Conservation (phyloP, 768 basidiomycete species). For the Phanerochaete carnosa region DNA sequence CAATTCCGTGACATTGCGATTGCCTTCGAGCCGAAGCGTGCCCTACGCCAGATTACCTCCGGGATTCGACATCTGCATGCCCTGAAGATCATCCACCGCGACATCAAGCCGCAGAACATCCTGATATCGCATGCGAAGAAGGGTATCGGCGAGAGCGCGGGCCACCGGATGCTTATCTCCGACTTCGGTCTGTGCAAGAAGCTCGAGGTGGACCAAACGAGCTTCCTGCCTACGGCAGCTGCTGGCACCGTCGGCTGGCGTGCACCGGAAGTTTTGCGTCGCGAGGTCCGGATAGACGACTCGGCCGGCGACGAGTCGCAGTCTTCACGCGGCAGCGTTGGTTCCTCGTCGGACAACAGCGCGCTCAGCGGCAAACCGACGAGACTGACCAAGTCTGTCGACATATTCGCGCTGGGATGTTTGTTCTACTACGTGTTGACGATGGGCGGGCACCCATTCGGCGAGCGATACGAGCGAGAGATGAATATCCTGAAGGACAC, state of each 20-base stretch:
- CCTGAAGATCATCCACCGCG: slow-evolving; percentile 94
- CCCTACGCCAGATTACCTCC: slow-evolving; percentile 79
- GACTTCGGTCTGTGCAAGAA: slow-evolving; percentile 98
- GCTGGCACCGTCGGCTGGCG: slow-evolving; percentile 98
- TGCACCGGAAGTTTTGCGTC: slow-evolving; percentile 92
- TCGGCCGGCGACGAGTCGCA: slow-evolving; percentile 58
- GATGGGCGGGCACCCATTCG: slow-evolving; percentile 89
- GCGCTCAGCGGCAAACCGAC: slow-evolving; percentile 46
- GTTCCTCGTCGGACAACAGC: slow-evolving; percentile 40
- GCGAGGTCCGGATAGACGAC: slow-evolving; percentile 92
- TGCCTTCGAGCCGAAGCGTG: slow-evolving; percentile 83
- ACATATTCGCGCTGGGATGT: slow-evolving; percentile 95
- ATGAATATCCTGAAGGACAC: slow-evolving; percentile 86
- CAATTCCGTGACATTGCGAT: slow-evolving; percentile 74
- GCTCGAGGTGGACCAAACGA: slow-evolving; percentile 93
- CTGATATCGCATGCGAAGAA: slow-evolving; percentile 73
- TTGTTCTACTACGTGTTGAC: slow-evolving; percentile 92
- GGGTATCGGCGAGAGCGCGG: slow-evolving; percentile 41
- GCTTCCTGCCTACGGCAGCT: slow-evolving; percentile 87
- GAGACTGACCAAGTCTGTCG: slow-evolving; percentile 89
- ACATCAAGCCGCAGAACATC: slow-evolving; percentile 99
- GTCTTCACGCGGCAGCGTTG: slow-evolving; percentile 62
- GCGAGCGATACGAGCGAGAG: slow-evolving; percentile 90
- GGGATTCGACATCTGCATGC: slow-evolving; percentile 90
- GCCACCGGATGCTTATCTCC: slow-evolving; percentile 84